Evolutionary conservation across 495 filamentous ascomycete species (phyloP), one percentile per base, ranked within the genome.

Genomic region (Penicillium subrubescens): DNA sequence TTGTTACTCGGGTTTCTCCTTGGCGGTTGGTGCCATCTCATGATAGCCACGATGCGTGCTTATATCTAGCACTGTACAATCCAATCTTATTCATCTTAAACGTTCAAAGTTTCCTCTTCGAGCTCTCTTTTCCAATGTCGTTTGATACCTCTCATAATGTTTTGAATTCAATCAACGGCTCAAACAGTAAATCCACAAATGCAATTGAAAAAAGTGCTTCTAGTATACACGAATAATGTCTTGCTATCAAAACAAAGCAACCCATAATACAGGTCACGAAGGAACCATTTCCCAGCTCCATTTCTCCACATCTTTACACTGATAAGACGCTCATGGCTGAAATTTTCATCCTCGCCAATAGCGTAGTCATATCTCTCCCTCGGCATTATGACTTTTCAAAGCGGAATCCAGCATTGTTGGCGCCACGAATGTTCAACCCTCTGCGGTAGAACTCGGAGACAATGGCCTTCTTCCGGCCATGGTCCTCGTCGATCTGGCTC

Each of bases 391-490:
- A 59, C 61, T 33, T 33, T 50, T 34, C 23, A 35, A 56, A 56
- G 3, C 29, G 53, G 29, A 56, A 52, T 17, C 48, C 48, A 52
- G 12, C 11, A n/a, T 52, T 31, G 48, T 25, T 52, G 8, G 48
- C 48, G 8, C 23, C 23, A 56, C 51, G 50, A 29, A 64, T 44
- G 34, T 76, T 59, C 31, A 93, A 75, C 7, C 86, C 87, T 57
- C 87, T 80, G 65, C 84, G 80, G 70, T 84, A 77, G 46, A 96
- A 82, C 78, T 90, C 90, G 71, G 86, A 72, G 71, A 91, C 85
- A 70, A 96, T 93, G 33, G 93, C 68, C 86, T 96, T 95, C 88
- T 89, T 92, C 67, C 94, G 85, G 6, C 94, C 94, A 27, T 94
- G 67, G 65, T 85, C 84, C 73, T 85, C 88, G 75, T 96, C 92